Base-by-base conservation (phyloP, 2,329 filamentous ascomycete species). In the Monilinia laxa region DNA sequence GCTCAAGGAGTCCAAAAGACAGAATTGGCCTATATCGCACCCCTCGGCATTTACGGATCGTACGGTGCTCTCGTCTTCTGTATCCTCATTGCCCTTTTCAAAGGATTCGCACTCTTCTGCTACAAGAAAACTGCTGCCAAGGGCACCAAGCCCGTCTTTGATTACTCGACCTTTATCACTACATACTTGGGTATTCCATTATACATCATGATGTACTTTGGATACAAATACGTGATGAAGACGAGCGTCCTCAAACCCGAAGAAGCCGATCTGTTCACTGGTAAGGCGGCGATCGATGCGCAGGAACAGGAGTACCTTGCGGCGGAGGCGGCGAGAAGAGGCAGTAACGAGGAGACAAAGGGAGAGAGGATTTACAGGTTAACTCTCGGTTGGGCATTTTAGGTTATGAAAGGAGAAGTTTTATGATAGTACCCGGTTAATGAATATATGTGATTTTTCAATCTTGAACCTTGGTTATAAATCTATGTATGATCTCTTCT, bases 101-200 rank as follows among this genome's bases (percentile, higher is more conserved):
- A 95, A 84, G 94, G 93, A 82, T 95, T 87, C 78, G 82, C 85
- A 65, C 88, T 90, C 68, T 95, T 95, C 77, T 67, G 65, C 38
- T 68, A 67, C n/a, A 68, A 68, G 25, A 62, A 23, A 23, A 68
- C 67, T 14, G 31, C 67, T 2, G 25, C 31, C 4, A 53, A 53
- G 81, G 86, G 82, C 64, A 80, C 81, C 20, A 85, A 81, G 65
- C 83, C 81, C 1, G 60, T 52, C 31, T 90, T 88, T 69, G 84
- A 89, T 75, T 85, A 86, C 78, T 86, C 85, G 78, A 87, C 83
- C 71, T 89, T 90, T 76, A 82, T 90, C 71, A 87, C 85, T 0
- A 84, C 85, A 23, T 89, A 89, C 72, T 76, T 85, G 2, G 86
- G 85, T 31, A 88, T 90, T 65, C 86, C 86, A 0, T 77, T 89